A percentile compares a stretch with the other conserved stretches of the same genome.
Conservation (phyloP, 2,329 filamentous ascomycete genomes). For the Coleophoma crateriformis region DNA sequence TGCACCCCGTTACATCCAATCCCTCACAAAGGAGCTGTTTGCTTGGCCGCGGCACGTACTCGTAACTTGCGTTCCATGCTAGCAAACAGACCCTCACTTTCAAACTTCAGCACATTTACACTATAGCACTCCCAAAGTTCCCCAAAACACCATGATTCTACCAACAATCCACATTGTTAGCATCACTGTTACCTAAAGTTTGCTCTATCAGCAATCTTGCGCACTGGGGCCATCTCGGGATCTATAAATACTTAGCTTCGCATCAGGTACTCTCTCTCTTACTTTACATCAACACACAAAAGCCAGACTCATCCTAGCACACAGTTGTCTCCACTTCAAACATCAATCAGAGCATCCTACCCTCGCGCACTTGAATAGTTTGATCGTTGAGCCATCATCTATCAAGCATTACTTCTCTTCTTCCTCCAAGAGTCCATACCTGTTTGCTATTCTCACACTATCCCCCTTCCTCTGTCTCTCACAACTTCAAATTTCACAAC, state of each 20-base stretch:
- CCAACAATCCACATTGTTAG: no score
- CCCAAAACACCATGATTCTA: no score
- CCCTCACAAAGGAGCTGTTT: no score
- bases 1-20: no score
- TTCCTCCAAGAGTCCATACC: background rate
- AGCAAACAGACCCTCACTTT: no score
- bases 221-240: background rate
- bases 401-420: background rate
- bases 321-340: background rate
- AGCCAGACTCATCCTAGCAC: background rate
- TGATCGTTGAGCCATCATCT: background rate
- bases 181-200: background rate
- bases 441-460: no score
- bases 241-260: background rate
- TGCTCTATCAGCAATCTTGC: background rate
- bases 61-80: no score
- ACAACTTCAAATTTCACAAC: background rate
- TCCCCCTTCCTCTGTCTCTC: background rate
- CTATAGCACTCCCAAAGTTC: no score
- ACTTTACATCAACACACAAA: background rate
- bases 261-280: background rate
- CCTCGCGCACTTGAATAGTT: background rate
- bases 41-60: no score
- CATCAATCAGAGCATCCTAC: background rate
- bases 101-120: no score